These are phyloP conservation scores for Exophiala spinifera DNA, from an alignment of 2,329 filamentous ascomycete species.

Conservation along the genomic window DNA sequence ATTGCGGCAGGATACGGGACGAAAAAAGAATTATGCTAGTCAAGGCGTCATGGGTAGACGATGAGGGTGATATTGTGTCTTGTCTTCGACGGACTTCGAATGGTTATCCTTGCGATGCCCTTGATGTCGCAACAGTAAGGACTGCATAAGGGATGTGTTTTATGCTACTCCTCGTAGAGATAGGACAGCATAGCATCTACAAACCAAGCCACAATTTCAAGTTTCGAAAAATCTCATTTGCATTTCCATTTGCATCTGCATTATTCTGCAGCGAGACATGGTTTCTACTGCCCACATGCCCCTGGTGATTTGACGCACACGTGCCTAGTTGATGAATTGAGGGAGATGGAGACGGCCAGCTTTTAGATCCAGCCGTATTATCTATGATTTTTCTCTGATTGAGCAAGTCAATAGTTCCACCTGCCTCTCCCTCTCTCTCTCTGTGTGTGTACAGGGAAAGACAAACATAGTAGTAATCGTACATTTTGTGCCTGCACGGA, in stretches of 20 bases:
- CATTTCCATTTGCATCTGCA: not conserved
- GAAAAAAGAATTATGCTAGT: not conserved
- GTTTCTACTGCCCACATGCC: no score
- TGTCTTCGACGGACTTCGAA: not conserved
- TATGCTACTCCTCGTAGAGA: conserved; percentile 5
- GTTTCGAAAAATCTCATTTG: no score
- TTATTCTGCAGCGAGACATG: not conserved
- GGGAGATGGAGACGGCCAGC: no score
- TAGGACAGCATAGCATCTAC: conserved; percentile 9
- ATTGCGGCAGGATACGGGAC: not conserved
- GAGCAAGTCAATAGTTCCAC: no score
- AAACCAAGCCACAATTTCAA: conserved; percentile 2
- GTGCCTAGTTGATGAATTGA: no score
- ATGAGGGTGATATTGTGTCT: not conserved
- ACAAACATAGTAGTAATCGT: no score
- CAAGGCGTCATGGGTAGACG: not conserved
- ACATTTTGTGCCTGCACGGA: no score
- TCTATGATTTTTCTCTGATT: no score
- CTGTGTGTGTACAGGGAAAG: no score
- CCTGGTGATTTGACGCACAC: no score
- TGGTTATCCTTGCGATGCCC: not conserved
- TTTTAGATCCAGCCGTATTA: no score
- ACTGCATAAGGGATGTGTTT: conserved; percentile 2
- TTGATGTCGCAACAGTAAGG: not conserved
- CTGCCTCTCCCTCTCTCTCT: no score